A percentile compares a stretch with the other conserved stretches of the same genome.
phyloP scores from a whole-genome alignment of 441 rosid species.

The Rhodomyrtus psidioides region DNA sequence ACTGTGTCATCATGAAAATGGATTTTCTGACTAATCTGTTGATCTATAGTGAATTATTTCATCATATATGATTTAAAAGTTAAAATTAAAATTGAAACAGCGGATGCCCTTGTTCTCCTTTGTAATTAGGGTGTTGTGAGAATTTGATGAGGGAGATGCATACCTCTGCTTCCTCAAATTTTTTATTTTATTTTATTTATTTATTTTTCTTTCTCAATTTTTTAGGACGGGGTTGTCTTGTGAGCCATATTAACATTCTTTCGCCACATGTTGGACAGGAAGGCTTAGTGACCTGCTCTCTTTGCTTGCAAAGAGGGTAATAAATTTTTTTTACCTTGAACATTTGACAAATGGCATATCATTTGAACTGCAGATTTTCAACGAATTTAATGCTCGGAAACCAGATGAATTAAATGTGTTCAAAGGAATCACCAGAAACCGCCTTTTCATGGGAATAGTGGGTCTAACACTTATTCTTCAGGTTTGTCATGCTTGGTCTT shows the following conservation, averaged over 20 bases:
- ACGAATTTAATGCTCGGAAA: constrained; percentile 92
- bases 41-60: too few species aligned
- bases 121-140: background rate
- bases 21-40: background rate
- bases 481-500: constrained; percentile 28
- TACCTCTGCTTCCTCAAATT: background rate
- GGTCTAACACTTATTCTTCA: constrained; percentile 63
- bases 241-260: background rate
- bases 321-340: background rate
- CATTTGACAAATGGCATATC: background rate
- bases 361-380: constrained; percentile 59
- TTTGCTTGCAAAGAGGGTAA: background rate
- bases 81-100: background rate
- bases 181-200: too few species aligned
- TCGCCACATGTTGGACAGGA: background rate
- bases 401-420: constrained; percentile 86
- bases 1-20: background rate
- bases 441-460: constrained; percentile 68
- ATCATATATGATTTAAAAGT: background rate
- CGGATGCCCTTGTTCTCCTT: background rate
- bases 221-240: background rate
- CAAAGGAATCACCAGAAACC: constrained; percentile 62
- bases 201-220: background rate
- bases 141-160: background rate
- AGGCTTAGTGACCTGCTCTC: background rate